Conservation (phyloP, 1,284 basidiomycete species). For the Tausonia pullulans region DNA sequence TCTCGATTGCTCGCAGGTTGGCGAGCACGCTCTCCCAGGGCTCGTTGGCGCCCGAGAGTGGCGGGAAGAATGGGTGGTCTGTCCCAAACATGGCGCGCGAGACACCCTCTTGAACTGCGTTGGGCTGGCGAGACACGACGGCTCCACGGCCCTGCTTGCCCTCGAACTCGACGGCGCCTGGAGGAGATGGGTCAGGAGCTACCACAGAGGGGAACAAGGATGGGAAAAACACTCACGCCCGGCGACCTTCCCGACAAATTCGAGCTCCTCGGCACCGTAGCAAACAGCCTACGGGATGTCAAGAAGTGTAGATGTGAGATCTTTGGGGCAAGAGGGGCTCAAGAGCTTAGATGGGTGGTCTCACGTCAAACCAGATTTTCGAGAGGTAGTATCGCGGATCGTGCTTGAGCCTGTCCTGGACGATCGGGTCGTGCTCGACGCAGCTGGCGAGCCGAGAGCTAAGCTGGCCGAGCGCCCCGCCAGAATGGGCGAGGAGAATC, state of each 20-base stretch:
- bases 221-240: conserved; percentile 17
- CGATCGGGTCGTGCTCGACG: conserved; percentile 67
- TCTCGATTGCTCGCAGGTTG: conserved; percentile 64
- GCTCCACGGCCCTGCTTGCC: too few species aligned
- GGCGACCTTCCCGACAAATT: conserved; percentile 43
- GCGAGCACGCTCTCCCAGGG: conserved; percentile 74
- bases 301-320: background rate
- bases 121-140: too few species aligned
- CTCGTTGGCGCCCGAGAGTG: conserved; percentile 39
- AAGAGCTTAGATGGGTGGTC: background rate
- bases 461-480: conserved; percentile 64
- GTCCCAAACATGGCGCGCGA: conserved; percentile 39
- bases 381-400: conserved; percentile 71
- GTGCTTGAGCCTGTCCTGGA: conserved; percentile 57
- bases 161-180: background rate
- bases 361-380: conserved; percentile 61
- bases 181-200: background rate
- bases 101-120: background rate
- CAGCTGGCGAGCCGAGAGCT: conserved; percentile 72
- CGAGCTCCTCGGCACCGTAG: conserved; percentile 70
- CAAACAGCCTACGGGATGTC: conserved; percentile 42
- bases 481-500: conserved; percentile 70
- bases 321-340: background rate
- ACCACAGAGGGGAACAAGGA: background rate
- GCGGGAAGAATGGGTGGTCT: conserved; percentile 83